Evolutionary conservation across 2,329 filamentous ascomycete species (phyloP).

Genomic region (Lecanicillium sp.): DNA sequence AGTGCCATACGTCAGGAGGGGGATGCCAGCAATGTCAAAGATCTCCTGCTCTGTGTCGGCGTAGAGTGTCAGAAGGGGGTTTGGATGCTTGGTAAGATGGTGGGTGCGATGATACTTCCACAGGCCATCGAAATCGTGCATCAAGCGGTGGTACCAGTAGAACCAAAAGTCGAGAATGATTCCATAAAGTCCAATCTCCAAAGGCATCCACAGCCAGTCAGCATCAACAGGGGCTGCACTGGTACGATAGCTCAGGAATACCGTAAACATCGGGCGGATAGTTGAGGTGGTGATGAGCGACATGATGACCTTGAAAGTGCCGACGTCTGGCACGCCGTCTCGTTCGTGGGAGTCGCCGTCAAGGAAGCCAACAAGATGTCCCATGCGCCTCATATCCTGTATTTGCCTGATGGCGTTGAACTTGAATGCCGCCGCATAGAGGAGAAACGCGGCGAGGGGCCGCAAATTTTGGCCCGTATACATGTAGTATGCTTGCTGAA

Average conservation of each 20-base stretch:
- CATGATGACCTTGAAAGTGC: constrained; percentile 20
- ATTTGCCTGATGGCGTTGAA: constrained; percentile 28
- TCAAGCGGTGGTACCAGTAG: constrained; percentile 30
- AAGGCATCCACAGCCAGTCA: constrained; percentile 23
- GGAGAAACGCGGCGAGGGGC: constrained; percentile 20
- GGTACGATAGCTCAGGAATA: constrained; percentile 22
- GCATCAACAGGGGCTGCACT: constrained; percentile 16
- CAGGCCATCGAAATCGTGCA: constrained; percentile 29
- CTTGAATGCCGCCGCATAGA: constrained; percentile 29
- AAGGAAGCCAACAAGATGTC: constrained; percentile 28
- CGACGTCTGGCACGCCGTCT: constrained; percentile 30
- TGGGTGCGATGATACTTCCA: constrained; percentile 36
- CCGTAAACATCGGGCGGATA: constrained; percentile 22
- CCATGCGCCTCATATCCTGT: constrained; percentile 25
- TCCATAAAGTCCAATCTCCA: constrained; percentile 29
- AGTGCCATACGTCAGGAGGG: constrained; percentile 17
- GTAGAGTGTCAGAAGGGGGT: constrained; percentile 22
- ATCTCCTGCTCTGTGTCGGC: constrained; percentile 22
- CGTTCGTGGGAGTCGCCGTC: constrained; percentile 33
- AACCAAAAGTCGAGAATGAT: constrained; percentile 32
- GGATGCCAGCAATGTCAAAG: constrained; percentile 20
- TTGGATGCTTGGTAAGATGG: constrained; percentile 32
- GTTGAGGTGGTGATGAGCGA: constrained; percentile 24
- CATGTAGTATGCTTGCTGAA: constrained; percentile 25
- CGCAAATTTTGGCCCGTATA: constrained; percentile 21